phyloP scores from a whole-genome alignment of 2,329 filamentous ascomycete genomes.

The Penicillium aurantiogriseum region DNA sequence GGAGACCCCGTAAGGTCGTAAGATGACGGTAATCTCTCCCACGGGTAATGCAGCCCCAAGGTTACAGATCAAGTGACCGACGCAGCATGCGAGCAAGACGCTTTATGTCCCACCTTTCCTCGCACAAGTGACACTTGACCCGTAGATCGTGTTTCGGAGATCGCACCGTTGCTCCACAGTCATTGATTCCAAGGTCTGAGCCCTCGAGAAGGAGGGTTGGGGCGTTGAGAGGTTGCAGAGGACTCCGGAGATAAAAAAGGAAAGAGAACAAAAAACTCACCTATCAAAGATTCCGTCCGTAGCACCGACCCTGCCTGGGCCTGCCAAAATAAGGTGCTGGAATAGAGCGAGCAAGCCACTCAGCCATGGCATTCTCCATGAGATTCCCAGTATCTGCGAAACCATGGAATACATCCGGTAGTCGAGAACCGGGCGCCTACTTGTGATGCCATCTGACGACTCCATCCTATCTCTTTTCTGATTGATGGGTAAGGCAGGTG shows the following conservation, averaged over 20 bases:
- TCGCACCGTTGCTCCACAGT: slow-evolving; percentile 33
- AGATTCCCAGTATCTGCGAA: slow-evolving; percentile 69
- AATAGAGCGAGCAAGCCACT: slow-evolving; percentile 70
- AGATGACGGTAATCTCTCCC: slow-evolving; percentile 26
- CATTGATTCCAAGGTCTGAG: slow-evolving; percentile 22
- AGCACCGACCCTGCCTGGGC: slow-evolving; percentile 72
- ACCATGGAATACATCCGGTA: slow-evolving; percentile 77
- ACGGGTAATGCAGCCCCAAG: slow-evolving; percentile 16
- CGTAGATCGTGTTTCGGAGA: slow-evolving; percentile 36
- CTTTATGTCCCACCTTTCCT: slow-evolving; percentile 30
- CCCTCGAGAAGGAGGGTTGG: slow-evolving; percentile 10
- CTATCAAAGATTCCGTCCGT: slow-evolving; percentile 81
- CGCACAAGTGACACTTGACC: slow-evolving; percentile 27
- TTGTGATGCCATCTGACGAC: slow-evolving; percentile 25
- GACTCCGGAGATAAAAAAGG: slow-evolving; percentile 19
- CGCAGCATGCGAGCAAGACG: slow-evolving; percentile 54
- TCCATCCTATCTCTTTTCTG: slow-evolving; percentile 32
- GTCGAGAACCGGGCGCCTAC: slow-evolving; percentile 63
- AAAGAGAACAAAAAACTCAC: slow-evolving; percentile 59
- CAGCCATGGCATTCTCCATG: slow-evolving; percentile 87
- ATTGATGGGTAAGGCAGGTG: slow-evolving; percentile 25
- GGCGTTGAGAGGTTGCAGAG: slow-evolving; percentile 1
- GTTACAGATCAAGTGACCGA: slow-evolving; percentile 59
- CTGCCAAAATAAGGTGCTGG: slow-evolving; percentile 70
- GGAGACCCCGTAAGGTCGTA: slow-evolving; percentile 20